Conservation (phyloP, 2,329 filamentous ascomycete species). For the Incumbomyces delicatus region DNA sequence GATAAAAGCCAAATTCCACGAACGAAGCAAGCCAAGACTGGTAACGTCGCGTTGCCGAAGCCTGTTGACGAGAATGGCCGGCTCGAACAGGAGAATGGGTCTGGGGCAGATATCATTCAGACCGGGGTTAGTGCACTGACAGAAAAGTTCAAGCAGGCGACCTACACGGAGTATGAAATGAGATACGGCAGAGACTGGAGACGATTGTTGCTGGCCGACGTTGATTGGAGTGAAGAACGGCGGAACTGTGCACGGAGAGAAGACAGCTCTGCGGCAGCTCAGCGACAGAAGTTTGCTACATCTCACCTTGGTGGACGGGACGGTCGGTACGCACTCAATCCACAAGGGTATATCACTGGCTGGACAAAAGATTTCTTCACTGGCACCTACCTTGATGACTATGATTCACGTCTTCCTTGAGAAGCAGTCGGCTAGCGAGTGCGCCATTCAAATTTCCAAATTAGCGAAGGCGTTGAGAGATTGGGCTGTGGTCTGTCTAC, state of each 20-base stretch:
- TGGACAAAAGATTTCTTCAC: conserved; percentile 7
- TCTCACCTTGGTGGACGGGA: background rate
- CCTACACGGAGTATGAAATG: background rate
- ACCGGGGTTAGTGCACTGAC: background rate
- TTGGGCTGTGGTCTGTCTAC: no score
- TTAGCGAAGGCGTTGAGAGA: conserved; percentile 5
- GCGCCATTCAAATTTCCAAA: background rate
- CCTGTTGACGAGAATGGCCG: no score
- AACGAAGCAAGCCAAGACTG: background rate
- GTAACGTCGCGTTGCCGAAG: background rate
- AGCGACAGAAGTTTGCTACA: background rate
- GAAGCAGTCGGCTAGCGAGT: background rate
- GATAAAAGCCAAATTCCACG: background rate
- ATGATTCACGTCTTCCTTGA: conserved; percentile 5
- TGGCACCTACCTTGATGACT: conserved; percentile 5
- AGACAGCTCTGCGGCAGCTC: background rate
- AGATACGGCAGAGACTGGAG: conserved; percentile 2
- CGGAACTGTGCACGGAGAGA: background rate
- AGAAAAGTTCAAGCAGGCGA: conserved; percentile 2
- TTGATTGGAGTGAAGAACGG: background rate
- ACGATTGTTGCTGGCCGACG: background rate
- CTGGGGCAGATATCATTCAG: background rate
- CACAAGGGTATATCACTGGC: conserved; percentile 5
- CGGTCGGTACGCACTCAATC: conserved; percentile 1
- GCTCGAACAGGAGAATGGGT: background rate